Base-by-base conservation (phyloP, 768 basidiomycete species). In the Mycena olivaceomarginata region DNA sequence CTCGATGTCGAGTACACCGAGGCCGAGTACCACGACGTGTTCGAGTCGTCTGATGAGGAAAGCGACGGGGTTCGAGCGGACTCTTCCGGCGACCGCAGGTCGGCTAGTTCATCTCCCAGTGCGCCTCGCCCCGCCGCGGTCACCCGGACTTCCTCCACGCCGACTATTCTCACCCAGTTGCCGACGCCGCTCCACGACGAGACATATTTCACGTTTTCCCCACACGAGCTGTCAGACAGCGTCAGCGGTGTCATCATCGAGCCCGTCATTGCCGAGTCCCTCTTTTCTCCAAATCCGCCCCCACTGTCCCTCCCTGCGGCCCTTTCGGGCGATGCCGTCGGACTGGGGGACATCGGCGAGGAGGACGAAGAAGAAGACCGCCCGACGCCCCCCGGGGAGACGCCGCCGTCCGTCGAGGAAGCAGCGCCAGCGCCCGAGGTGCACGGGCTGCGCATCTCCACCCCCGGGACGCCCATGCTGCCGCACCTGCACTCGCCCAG, bases 361-460 rank as follows among this genome's bases (percentile, higher is more conserved):
- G 91, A 91, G n/a, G 90, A 89, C 40, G 92, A 93, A 79, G 91
- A 91, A 22, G 92, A 93, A 60, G 92, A 91, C 31, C 85, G 86
- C 20, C 82, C 66, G 9, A 57, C 65, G 9, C 39, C 80, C 2
- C 64, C 66, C 8, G 65, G 65, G 15, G 75, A 69, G 7, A 60
- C 59, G 56, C 76, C 70, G 53, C 48, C 48, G 41, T 63, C 67
- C 45, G 62, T 41, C 53, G 72, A 46, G 56, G 56, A 67, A 15
- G 41, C 46, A 15, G 82, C 84, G 8, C 86, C 87, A 25, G 81
- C 86, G 6, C 88, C 31, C 31, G 31, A 90, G 74, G 90, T 93
- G 48, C 92, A 93, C 67, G 92, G 93, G 12, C 82, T 94, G 78
- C 88, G 91, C 76, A 91, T 93, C 65, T 88, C 87, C 43, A 93